Evolutionary conservation across 495 filamentous ascomycete genomes (phyloP).

Genomic region (Tetracladium marchalianum): DNA sequence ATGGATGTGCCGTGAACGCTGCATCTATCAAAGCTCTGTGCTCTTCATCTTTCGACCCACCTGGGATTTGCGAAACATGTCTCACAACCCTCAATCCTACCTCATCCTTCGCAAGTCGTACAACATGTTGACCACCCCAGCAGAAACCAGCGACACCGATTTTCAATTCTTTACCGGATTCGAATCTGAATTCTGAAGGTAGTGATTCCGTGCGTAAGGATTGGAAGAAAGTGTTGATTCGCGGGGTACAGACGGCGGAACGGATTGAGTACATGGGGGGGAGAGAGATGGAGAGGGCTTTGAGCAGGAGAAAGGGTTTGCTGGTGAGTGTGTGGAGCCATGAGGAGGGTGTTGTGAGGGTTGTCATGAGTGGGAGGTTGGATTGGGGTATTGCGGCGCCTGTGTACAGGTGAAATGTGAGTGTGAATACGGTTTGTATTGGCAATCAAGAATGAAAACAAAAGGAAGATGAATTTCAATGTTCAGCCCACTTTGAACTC

Average conservation of each 20-base stretch:
- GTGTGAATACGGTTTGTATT: background rate
- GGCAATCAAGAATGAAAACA: no score
- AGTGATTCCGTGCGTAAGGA: conserved; percentile 26
- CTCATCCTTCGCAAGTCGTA: conserved; percentile 30
- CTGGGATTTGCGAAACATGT: conserved; percentile 6
- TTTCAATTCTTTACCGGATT: conserved; percentile 8
- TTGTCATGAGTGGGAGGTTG: conserved; percentile 6
- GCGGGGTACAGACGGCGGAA: conserved; percentile 27
- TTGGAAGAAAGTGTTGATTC: conserved; percentile 36
- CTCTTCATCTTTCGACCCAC: no score
- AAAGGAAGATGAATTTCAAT: no score
- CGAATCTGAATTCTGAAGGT: conserved; percentile 2
- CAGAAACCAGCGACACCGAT: conserved; percentile 47
- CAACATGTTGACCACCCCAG: conserved; percentile 47
- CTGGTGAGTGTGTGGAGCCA: conserved; percentile 13
- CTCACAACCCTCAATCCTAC: conserved; percentile 10
- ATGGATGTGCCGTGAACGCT: conserved; percentile 47
- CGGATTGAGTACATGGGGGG: conserved; percentile 29
- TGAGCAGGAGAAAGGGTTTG: conserved; percentile 9
- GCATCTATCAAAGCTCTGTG: conserved; percentile 38
- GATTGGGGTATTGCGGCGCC: conserved; percentile 13
- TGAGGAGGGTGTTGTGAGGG: conserved; percentile 3
- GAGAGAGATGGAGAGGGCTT: conserved; percentile 15
- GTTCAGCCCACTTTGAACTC: no score
- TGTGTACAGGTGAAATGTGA: conserved; percentile 2